Conservation (phyloP, 192 early-diverging fungal genomes). For the Chytriomyces sp. region DNA sequence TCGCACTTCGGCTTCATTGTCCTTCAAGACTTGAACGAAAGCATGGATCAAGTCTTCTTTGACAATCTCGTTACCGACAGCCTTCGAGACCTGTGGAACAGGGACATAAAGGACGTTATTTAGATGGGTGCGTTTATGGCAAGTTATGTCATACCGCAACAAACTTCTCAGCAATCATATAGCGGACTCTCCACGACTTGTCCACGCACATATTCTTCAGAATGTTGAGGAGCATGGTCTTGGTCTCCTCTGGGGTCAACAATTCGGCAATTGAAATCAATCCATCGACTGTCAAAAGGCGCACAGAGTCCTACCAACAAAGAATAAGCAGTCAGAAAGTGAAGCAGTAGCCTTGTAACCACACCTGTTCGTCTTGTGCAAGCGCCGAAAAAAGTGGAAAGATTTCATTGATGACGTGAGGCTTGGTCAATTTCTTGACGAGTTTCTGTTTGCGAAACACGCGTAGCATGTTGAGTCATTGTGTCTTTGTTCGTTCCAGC, state of each 20-base stretch:
- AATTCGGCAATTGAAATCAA: constrained; percentile 86
- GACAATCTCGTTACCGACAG: constrained; percentile 76
- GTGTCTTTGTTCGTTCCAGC: background rate
- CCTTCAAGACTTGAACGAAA: constrained; percentile 87
- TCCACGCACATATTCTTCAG: constrained; percentile 82
- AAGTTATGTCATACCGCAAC: too few species aligned
- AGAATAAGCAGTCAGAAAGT: constrained; percentile 2
- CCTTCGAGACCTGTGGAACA: constrained; percentile 81
- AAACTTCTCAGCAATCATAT: constrained; percentile 99
- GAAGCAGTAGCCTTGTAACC: background rate
- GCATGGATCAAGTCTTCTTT: constrained; percentile 85
- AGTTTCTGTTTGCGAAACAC: constrained; percentile 64
- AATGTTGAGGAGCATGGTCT: constrained; percentile 67
- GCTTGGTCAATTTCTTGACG: constrained; percentile 68
- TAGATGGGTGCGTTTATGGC: background rate
- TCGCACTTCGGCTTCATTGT: constrained; percentile 97
- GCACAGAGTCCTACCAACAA: constrained; percentile 94
- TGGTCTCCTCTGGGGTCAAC: constrained; percentile 76
- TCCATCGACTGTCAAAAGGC: constrained; percentile 89
- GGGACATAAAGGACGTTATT: background rate
- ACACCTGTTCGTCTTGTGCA: constrained; percentile 67
- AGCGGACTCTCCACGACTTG: constrained; percentile 97
- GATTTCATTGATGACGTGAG: constrained; percentile 81
- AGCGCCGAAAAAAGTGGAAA: constrained; percentile 86
- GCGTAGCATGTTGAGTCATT: background rate